These are phyloP conservation scores for Phytophthora pinifolia DNA, from an alignment of 352 stramenopile species.

Conservation along the genomic window DNA sequence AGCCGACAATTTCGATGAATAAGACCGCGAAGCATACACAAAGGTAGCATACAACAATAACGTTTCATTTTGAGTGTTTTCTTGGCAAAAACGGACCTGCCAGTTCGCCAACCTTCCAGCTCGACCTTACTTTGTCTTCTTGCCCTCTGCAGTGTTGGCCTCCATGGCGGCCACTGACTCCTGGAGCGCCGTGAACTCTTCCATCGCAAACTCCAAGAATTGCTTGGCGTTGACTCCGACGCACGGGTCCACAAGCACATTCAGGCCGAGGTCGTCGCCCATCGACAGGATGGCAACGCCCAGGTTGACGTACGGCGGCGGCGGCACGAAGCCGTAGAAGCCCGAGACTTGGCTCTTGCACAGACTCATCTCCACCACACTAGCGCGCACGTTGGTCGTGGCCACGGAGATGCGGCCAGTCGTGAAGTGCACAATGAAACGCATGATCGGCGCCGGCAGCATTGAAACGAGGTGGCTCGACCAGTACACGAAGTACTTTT, in stretches of 20 bases:
- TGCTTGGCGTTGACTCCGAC: conserved; percentile 63
- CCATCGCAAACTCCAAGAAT: conserved; percentile 64
- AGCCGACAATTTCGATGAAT: too few species aligned
- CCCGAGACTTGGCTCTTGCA: conserved; percentile 55
- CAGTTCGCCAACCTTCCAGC: not conserved
- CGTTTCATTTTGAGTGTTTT: too few species aligned
- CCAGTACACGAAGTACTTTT: conserved; percentile 77
- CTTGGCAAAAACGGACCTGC: conserved; percentile 1
- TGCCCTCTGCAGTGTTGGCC: conserved; percentile 24
- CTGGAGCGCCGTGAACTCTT: conserved; percentile 63
- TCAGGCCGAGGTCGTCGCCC: conserved; percentile 68
- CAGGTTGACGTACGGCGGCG: conserved; percentile 78
- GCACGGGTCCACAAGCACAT: conserved; percentile 72
- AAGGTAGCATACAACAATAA: too few species aligned
- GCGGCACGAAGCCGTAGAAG: conserved; percentile 76
- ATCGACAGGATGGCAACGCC: conserved; percentile 73
- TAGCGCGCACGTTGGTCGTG: conserved; percentile 67
- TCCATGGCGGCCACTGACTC: conserved; percentile 33
- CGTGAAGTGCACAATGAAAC: conserved; percentile 52
- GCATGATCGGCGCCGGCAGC: conserved; percentile 54
- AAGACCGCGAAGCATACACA: too few species aligned
- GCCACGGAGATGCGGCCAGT: conserved; percentile 64
- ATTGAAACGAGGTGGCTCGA: conserved; percentile 57
- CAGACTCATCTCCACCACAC: conserved; percentile 49
- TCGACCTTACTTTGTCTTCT: conserved; percentile 33